Evolutionary conservation across 2,329 filamentous ascomycete species (phyloP), one percentile per base, ranked within the genome.

Genomic region (Claviceps fusiformis): DNA sequence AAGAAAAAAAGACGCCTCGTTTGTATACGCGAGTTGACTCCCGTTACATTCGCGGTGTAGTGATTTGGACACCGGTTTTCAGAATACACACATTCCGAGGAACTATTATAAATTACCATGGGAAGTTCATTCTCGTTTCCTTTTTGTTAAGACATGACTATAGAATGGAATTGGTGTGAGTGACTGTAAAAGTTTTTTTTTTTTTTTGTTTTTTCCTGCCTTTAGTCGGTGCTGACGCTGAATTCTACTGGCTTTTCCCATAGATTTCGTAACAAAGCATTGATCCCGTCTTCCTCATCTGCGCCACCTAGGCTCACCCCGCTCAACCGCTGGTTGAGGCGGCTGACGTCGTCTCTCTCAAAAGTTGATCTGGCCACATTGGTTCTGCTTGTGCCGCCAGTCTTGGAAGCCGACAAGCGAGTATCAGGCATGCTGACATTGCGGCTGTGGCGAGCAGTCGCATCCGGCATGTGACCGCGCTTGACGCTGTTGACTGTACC

Each of bases 221-320:
- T 24, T 56, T 51, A 65, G 43, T 65, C 62, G 11, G 63, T 61
- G 62, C 80, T 82, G 33, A 76, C 75, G 61, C 78, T 77, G 56
- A 82, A 67, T 61, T 82, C 78, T 65, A 75, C 70, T 51, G 73
- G 78, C 71, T 79, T 83, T 49, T 84, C 80, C 81, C 81, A 85
- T 51, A 85, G 65, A 58, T 77, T 79, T 55, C 80, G 71, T 54
- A 85, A 67, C 47, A 83, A 61, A 5, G 75, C 70, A 1, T 74
- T 68, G 1, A 78, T 75, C 10, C 72, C 74, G 52, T 79, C 75
- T 51, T 78, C 75, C 31, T 76, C 76, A 27, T 75, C 71, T 3
- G 74, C 71, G 1, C 75, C 75, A 0, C 73, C 72, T 2, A 76
- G 66, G 54, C 75, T 79, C 10, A 74, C 70, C 2, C 76, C 78